Percentiles rank a stretch among this genome's conserved stretches.
phyloP scores from a whole-genome alignment of 768 basidiomycete genomes.

The Cystofilobasidium ferigula region DNA sequence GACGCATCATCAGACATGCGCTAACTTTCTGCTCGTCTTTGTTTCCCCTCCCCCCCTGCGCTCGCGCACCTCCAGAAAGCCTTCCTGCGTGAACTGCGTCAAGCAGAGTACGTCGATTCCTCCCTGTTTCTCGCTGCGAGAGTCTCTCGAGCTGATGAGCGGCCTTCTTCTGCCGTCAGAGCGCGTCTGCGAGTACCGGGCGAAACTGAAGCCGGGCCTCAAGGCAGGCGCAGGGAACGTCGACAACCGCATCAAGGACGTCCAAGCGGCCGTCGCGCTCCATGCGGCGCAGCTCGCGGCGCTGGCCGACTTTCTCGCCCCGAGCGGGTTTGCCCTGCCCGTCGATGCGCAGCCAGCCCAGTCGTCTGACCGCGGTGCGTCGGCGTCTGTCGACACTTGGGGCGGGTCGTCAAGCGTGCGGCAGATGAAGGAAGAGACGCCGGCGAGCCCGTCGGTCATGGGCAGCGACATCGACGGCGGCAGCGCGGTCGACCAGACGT shows the following conservation, averaged over 20 bases:
- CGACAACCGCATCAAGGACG: constrained; percentile 2
- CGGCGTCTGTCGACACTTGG: too few species aligned
- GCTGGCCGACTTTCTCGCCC: not conserved
- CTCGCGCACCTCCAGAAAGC: not conserved
- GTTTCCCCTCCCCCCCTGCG: not conserved
- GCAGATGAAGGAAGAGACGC: too few species aligned
- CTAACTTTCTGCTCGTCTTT: not conserved
- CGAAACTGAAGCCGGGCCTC: not conserved
- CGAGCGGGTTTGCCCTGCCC: not conserved
- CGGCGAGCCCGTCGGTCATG: too few species aligned
- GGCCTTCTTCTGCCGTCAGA: not conserved
- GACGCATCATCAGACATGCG: too few species aligned
- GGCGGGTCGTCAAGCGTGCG: too few species aligned
- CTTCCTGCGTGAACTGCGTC: not conserved
- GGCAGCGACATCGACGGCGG: too few species aligned
- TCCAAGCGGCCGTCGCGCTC: not conserved
- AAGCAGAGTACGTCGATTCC: not conserved
- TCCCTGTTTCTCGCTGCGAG: not conserved
- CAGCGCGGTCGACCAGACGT: too few species aligned
- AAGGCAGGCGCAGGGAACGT: constrained; percentile 4
- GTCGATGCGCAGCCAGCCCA: not conserved
- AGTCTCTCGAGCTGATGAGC: not conserved
- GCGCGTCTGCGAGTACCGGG: not conserved
- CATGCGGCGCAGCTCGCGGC: not conserved
- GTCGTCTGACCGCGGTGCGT: too few species aligned